A percentile compares a stretch with the other conserved stretches of the same genome.
Conservation (phyloP, 495 filamentous ascomycete genomes). For the Penicillium verhagenii region DNA sequence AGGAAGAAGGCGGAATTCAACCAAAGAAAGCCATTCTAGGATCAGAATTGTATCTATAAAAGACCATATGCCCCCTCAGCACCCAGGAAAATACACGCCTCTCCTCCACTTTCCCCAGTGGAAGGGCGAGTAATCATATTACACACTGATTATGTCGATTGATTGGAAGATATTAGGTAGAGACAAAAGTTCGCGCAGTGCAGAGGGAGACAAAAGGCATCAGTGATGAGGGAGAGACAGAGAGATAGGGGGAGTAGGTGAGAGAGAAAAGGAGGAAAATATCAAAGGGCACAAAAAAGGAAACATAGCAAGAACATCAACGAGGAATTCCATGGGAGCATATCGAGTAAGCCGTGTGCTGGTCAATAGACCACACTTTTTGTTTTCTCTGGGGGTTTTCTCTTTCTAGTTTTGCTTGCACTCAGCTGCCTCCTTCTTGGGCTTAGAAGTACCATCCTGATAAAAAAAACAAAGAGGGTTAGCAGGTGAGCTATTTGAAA, state of each 20-base stretch:
- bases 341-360: slow-evolving; percentile 20
- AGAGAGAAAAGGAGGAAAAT: slow-evolving; percentile 1
- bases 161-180: slow-evolving; percentile 33
- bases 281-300: slow-evolving; percentile 8
- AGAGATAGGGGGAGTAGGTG: no score
- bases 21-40: background rate
- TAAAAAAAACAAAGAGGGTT: background rate
- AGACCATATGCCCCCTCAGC: background rate
- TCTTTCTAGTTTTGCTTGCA: slow-evolving; percentile 91
- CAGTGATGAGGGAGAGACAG: no score
- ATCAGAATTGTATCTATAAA: slow-evolving; percentile 1
- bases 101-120: background rate
- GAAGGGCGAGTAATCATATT: slow-evolving; percentile 9
- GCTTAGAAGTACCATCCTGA: slow-evolving; percentile 92
- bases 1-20: background rate
- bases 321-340: slow-evolving; percentile 25
- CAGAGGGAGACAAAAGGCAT: slow-evolving; percentile 26
- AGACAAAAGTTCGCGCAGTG: slow-evolving; percentile 29
- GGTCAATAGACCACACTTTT: slow-evolving; percentile 1
- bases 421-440: slow-evolving; percentile 97
- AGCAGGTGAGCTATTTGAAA: background rate
- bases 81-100: background rate
- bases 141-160: slow-evolving; percentile 33
- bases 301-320: slow-evolving; percentile 35
- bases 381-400: background rate